A percentile compares a stretch with the other conserved stretches of the same genome.
phyloP scores from a whole-genome alignment of 129 eudicot genomes.

The Arctium lappa region DNA sequence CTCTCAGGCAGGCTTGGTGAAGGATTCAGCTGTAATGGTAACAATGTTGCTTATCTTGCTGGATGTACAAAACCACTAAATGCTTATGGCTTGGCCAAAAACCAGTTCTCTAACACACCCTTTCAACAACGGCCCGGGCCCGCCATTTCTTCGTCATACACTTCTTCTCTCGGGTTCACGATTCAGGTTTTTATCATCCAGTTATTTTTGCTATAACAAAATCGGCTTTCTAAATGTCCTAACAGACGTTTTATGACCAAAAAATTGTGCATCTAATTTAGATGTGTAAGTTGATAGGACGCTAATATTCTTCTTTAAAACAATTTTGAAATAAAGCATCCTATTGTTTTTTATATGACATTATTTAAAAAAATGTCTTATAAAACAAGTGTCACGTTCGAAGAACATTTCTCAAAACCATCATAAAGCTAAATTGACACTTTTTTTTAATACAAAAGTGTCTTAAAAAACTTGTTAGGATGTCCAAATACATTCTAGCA shows the following conservation, averaged over 20 bases:
- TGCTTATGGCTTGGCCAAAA: slow-evolving; percentile 33
- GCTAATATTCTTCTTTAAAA: too few species aligned
- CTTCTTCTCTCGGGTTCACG: slow-evolving; percentile 44
- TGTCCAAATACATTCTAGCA: neutral
- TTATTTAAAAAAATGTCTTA: neutral
- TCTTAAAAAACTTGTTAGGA: neutral
- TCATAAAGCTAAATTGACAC: too few species aligned
- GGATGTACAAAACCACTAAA: slow-evolving; percentile 38
- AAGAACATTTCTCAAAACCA: neutral
- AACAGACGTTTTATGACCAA: neutral
- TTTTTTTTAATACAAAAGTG: neutral
- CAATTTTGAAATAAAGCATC: neutral
- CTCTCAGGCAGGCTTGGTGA: slow-evolving; percentile 41
- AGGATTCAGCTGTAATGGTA: slow-evolving; percentile 52
- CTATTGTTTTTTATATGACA: neutral
- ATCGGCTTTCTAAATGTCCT: neutral
- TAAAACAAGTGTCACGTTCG: too few species aligned
- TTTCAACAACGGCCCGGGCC: slow-evolving; percentile 54
- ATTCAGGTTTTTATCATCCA: slow-evolving; percentile 32
- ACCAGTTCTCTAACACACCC: slow-evolving; percentile 21
- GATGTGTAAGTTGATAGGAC: too few species aligned
- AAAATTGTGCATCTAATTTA: too few species aligned
- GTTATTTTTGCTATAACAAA: neutral
- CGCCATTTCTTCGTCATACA: slow-evolving; percentile 45
- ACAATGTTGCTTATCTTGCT: slow-evolving; percentile 41